Conservation (phyloP, 163 green algal genomes). For the Scenedesmus sp. region DNA sequence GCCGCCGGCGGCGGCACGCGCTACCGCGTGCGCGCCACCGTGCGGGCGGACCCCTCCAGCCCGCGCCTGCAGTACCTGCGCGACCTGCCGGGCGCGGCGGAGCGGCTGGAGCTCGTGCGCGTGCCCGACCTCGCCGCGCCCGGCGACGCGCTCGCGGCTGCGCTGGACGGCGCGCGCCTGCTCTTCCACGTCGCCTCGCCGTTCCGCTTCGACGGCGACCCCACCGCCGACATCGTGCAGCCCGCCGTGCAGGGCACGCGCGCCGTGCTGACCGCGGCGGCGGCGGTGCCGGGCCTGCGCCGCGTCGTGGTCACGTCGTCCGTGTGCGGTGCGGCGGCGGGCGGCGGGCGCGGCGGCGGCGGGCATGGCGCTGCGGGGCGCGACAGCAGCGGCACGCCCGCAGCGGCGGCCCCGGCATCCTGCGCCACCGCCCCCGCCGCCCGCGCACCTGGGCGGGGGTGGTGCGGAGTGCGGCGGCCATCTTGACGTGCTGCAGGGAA, state of each 20-base stretch:
- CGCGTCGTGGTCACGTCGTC: slow-evolving; percentile 85
- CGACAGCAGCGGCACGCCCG: too few relatives aligned
- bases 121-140: slow-evolving; percentile 8
- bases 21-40: slow-evolving; percentile 69
- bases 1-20: too few relatives aligned
- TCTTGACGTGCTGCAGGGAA: too few relatives aligned
- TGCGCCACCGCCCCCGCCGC: too few relatives aligned
- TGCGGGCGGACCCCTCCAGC: slow-evolving; percentile 54
- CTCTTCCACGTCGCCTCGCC: slow-evolving; percentile 85
- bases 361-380: too few relatives aligned
- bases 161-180: slow-evolving; percentile 58
- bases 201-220: slow-evolving; percentile 64
- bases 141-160: slow-evolving; percentile 58
- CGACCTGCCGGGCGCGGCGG: slow-evolving; percentile 34
- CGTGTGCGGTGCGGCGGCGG: slow-evolving; percentile 65
- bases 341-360: too few relatives aligned
- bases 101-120: neutral
- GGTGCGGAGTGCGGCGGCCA: too few relatives aligned
- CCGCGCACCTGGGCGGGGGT: too few relatives aligned
- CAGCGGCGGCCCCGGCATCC: too few relatives aligned
- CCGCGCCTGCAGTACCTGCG: slow-evolving; percentile 52
- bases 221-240: slow-evolving; percentile 65
- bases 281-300: slow-evolving; percentile 44
- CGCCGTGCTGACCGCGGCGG: slow-evolving; percentile 66
- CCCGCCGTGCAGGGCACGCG: slow-evolving; percentile 76